Conservation (phyloP, 345 rosid genomes). For the Heritiera littoralis region DNA sequence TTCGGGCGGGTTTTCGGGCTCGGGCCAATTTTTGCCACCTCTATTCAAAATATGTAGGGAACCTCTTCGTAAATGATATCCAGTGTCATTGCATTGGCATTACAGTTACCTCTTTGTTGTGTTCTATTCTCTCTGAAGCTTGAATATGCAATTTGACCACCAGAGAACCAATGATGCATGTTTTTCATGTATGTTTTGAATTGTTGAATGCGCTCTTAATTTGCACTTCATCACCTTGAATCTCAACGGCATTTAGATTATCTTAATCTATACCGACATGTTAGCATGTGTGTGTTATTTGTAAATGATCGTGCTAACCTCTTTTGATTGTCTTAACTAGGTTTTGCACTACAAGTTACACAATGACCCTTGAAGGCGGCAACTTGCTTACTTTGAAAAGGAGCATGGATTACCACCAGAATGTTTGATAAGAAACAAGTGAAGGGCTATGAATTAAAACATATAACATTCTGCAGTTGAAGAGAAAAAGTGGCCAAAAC, state of each 20-base stretch:
- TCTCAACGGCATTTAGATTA: too few relatives aligned
- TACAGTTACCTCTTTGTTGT: background rate
- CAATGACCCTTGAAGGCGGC: constrained; percentile 83
- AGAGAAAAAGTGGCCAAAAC: background rate
- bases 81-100: background rate
- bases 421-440: constrained; percentile 48
- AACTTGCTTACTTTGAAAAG: constrained; percentile 40
- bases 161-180: constrained; percentile 1
- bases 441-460: constrained; percentile 13
- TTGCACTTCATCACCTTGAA: too few relatives aligned
- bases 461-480: background rate
- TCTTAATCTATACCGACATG: background rate
- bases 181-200: constrained; percentile 7
- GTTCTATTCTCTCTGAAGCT: background rate
- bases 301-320: background rate
- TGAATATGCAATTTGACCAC: background rate
- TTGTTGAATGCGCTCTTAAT: background rate
- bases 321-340: constrained; percentile 22
- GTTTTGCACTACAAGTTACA: constrained; percentile 82
- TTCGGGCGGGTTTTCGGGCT: too few relatives aligned
- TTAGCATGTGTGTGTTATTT: background rate
- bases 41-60: too few relatives aligned
- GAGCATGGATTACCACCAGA: constrained; percentile 72
- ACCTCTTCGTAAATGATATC: background rate
- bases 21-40: too few relatives aligned